phyloP scores from a whole-genome alignment of 257 asterid species.

The Pogostemon cablin region DNA sequence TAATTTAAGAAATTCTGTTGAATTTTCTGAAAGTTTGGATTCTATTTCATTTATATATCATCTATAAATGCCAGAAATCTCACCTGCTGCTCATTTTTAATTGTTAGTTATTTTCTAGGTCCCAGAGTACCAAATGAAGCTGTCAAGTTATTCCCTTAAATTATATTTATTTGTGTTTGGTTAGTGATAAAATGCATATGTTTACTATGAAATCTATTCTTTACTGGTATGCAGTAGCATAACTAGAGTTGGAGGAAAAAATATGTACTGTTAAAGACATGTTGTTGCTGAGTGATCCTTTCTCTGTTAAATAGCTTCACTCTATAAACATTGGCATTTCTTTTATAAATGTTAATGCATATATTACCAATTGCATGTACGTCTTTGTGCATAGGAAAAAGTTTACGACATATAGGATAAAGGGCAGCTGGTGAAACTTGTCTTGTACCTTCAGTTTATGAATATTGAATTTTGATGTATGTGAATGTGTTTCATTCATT shows the following conservation, averaged over 20 bases:
- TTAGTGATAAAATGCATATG: not conserved
- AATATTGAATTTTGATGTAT: too few species aligned
- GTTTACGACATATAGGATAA: too few species aligned
- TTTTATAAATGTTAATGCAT: too few species aligned
- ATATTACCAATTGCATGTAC: too few species aligned
- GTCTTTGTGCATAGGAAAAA: too few species aligned
- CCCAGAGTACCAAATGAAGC: not conserved
- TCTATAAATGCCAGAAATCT: conserved; percentile 21
- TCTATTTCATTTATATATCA: conserved; percentile 1
- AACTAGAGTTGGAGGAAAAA: not conserved
- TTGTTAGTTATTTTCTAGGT: conserved; percentile 12
- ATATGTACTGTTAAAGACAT: not conserved
- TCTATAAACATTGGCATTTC: conserved; percentile 14
- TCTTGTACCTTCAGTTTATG: too few species aligned
- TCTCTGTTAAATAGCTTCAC: conserved; percentile 20
- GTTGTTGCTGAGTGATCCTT: conserved; percentile 21
- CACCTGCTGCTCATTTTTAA: conserved; percentile 14
- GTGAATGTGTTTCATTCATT: conserved; percentile 1
- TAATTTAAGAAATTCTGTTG: conserved; percentile 26
- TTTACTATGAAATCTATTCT: not conserved
- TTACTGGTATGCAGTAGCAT: not conserved
- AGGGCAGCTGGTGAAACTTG: too few species aligned
- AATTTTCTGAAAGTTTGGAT: conserved; percentile 27
- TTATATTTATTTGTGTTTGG: not conserved
- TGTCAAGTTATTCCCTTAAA: conserved; percentile 2